Conservation (phyloP, 768 basidiomycete species). For the Leucosporidium scottii region DNA sequence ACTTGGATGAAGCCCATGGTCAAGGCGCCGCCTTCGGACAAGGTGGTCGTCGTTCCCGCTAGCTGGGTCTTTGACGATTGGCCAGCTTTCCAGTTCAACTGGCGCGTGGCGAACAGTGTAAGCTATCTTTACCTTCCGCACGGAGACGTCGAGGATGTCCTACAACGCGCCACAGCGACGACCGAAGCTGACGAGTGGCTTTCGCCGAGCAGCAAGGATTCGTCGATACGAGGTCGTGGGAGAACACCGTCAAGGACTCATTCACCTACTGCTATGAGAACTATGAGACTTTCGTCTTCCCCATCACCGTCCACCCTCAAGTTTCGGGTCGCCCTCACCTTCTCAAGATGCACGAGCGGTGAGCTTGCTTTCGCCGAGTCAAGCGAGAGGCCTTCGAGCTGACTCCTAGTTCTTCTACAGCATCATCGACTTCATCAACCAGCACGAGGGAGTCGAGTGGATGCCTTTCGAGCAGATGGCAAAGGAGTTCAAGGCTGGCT, state of each 20-base stretch:
- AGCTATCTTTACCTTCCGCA: neutral
- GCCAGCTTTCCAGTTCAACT: neutral
- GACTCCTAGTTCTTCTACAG: neutral
- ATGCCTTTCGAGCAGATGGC: conserved; percentile 4
- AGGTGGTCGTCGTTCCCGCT: neutral
- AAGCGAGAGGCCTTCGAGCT: too few relatives aligned
- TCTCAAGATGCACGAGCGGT: conserved; percentile 6
- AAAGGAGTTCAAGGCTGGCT: conserved; percentile 1
- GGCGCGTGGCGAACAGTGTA: too few relatives aligned
- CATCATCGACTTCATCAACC: conserved; percentile 9
- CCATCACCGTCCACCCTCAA: conserved; percentile 10
- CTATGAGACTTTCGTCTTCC: conserved; percentile 1
- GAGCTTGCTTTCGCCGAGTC: too few relatives aligned
- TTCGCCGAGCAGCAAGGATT: neutral
- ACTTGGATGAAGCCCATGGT: conserved; percentile 1
- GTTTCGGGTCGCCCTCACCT: conserved; percentile 4
- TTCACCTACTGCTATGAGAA: conserved; percentile 7
- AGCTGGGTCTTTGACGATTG: neutral
- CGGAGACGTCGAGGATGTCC: too few relatives aligned
- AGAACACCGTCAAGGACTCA: conserved; percentile 7
- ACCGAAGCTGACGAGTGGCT: too few relatives aligned
- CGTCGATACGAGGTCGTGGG: neutral
- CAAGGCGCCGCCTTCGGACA: neutral
- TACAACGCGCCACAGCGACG: too few relatives aligned
- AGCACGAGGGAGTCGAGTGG: conserved; percentile 16